A percentile compares a stretch with the other conserved stretches of the same genome.
Conservation (phyloP, 2,329 filamentous ascomycete genomes). For the Colletotrichum caudatum region DNA sequence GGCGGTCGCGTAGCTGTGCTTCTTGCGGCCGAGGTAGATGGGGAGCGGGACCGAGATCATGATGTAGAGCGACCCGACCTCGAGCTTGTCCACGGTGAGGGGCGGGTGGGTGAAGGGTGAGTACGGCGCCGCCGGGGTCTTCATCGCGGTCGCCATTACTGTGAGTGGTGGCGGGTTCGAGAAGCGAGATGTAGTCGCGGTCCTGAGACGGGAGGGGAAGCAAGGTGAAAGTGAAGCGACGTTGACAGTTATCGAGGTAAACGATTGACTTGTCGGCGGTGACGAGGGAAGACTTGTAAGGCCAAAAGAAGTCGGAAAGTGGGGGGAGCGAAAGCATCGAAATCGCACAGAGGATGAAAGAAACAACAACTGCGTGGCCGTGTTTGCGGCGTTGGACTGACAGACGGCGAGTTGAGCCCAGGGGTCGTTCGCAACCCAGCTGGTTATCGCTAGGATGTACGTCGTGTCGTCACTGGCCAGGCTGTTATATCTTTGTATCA, state of each 20-base stretch:
- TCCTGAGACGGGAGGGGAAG: neutral
- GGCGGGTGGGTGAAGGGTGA: slow-evolving; percentile 20
- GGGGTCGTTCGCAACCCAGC: neutral
- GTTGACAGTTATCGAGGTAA: neutral
- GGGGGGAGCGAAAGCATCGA: neutral
- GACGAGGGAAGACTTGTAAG: neutral
- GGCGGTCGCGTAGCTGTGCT: slow-evolving; percentile 19
- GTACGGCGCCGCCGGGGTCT: slow-evolving; percentile 11
- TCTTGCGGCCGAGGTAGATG: slow-evolving; percentile 24
- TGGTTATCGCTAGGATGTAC: neutral
- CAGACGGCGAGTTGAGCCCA: neutral
- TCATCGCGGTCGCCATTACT: neutral
- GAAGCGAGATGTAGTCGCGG: neutral
- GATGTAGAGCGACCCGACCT: slow-evolving; percentile 38
- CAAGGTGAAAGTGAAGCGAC: neutral
- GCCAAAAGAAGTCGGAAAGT: neutral
- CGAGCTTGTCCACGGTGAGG: slow-evolving; percentile 14
- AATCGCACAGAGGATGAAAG: neutral
- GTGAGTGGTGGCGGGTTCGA: neutral
- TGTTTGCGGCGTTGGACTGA: neutral
- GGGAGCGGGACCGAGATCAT: slow-evolving; percentile 39
- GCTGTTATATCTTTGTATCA: neutral
- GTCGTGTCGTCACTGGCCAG: neutral
- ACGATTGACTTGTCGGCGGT: neutral
- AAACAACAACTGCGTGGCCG: neutral